Percentiles rank a stretch among this genome's conserved stretches.
These are phyloP conservation scores for Candida frijolesensis DNA, from an alignment of 1,139 yeast species.

Conservation along the genomic window DNA sequence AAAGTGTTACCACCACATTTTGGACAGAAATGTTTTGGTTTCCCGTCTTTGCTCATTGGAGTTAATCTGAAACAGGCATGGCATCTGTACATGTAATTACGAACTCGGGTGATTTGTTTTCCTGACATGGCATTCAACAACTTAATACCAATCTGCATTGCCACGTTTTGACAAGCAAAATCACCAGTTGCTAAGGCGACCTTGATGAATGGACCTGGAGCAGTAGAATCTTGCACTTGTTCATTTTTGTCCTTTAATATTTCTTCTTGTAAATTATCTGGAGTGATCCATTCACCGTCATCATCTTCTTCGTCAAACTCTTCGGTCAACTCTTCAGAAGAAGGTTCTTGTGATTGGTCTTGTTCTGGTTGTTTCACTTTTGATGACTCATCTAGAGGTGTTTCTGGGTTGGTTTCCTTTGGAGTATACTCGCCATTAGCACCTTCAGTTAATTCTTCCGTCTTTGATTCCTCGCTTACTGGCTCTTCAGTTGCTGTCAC, in stretches of 20 bases:
- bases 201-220: constrained; percentile 41
- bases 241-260: constrained; percentile 65
- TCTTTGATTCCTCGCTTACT: constrained; percentile 9
- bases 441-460: constrained; percentile 6
- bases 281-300: constrained; percentile 96
- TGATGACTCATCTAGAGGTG: constrained; percentile 9
- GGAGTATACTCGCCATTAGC: constrained; percentile 5
- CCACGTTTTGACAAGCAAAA: constrained; percentile 95
- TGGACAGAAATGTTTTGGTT: constrained; percentile 89
- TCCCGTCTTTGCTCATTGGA: constrained; percentile 76
- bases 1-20: constrained; percentile 93
- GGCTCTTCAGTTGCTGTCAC: too few species aligned
- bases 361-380: constrained; percentile 12
- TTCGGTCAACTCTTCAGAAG: constrained; percentile 26
- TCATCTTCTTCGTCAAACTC: constrained; percentile 64
- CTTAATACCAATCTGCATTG: constrained; percentile 86
- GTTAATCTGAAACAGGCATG: constrained; percentile 91
- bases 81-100: constrained; percentile 93
- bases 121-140: constrained; percentile 87
- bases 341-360: constrained; percentile 10
- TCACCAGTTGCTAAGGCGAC: constrained; percentile 94
- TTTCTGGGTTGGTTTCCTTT: constrained; percentile 12
- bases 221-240: constrained; percentile 34
- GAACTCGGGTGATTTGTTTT: constrained; percentile 76
- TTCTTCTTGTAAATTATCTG: constrained; percentile 75